Conservation (phyloP, 179 eudicot genomes). For the Beta lomatogona region DNA sequence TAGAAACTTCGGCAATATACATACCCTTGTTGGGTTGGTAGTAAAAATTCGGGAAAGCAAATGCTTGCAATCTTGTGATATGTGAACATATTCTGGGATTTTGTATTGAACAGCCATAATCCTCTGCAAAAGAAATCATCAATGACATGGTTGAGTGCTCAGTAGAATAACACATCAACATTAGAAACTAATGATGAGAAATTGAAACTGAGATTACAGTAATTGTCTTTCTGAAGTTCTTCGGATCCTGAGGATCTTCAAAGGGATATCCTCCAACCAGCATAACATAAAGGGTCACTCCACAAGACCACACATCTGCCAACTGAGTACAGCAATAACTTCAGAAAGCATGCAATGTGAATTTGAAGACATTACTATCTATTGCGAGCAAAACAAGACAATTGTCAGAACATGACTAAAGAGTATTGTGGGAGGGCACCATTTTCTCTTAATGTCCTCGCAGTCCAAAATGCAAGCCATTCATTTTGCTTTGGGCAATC, state of each 20-base stretch:
- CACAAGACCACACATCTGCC: conserved; percentile 60
- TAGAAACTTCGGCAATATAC: conserved; percentile 15
- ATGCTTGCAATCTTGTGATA: conserved; percentile 44
- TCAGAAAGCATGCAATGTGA: conserved; percentile 6
- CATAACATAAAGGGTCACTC: conserved; percentile 54
- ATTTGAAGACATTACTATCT: not conserved
- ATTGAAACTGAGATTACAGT: conserved; percentile 24
- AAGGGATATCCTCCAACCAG: conserved; percentile 54
- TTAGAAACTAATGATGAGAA: not conserved
- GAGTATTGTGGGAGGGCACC: not conserved
- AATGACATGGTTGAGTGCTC: not conserved
- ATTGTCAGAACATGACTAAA: not conserved
- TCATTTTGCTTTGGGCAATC: not conserved
- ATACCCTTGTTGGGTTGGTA: conserved; percentile 42
- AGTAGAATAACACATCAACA: conserved; percentile 6
- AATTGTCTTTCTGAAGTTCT: conserved; percentile 47
- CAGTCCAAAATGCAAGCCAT: not conserved
- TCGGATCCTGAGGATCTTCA: conserved; percentile 51
- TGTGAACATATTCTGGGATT: conserved; percentile 51
- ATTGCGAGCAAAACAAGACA: no score
- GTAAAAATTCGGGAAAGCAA: conserved; percentile 45
- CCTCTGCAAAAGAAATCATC: conserved; percentile 35
- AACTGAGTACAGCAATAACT: conserved; percentile 31
- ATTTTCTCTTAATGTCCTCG: not conserved
- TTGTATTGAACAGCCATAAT: conserved; percentile 49